These are phyloP conservation scores for Dipodascopsis uninucleata DNA, from an alignment of 805 yeast genomes.

Conservation along the genomic window DNA sequence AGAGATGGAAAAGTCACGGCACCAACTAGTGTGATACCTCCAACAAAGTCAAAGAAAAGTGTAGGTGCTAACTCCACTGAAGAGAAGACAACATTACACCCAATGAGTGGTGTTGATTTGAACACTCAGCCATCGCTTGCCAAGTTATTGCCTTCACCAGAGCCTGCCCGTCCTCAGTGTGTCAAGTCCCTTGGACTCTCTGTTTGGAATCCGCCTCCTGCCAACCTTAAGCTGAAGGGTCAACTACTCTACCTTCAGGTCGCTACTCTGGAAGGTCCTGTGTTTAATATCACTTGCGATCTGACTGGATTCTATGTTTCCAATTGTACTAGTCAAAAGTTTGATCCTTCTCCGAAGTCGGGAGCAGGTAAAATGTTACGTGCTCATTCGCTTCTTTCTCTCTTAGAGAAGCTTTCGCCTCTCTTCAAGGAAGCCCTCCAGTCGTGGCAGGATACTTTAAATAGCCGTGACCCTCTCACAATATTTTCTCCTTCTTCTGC, in stretches of 20 bases:
- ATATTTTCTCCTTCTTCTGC: slow-evolving; percentile 56
- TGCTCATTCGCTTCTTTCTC: slow-evolving; percentile 52
- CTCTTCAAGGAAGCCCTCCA: slow-evolving; percentile 52
- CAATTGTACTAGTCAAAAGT: slow-evolving; percentile 59
- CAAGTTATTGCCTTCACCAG: slow-evolving; percentile 9
- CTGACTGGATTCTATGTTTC: slow-evolving; percentile 77
- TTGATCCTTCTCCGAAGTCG: slow-evolving; percentile 58
- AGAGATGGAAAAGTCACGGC: slow-evolving; percentile 23
- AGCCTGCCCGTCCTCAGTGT: slow-evolving; percentile 11
- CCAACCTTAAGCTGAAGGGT: slow-evolving; percentile 59
- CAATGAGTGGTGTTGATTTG: slow-evolving; percentile 32
- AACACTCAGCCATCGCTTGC: slow-evolving; percentile 6
- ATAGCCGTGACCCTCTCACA: slow-evolving; percentile 33
- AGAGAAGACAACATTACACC: slow-evolving; percentile 24
- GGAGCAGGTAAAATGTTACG: slow-evolving; percentile 1
- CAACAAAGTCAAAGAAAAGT: too few species aligned
- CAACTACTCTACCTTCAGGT: slow-evolving; percentile 73
- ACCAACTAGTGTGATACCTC: too few species aligned
- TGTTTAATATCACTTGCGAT: slow-evolving; percentile 72
- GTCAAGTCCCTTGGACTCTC: slow-evolving; percentile 65
- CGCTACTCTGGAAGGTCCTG: slow-evolving; percentile 78
- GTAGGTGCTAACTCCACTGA: too few species aligned
- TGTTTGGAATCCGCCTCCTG: slow-evolving; percentile 83
- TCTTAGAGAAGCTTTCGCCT: slow-evolving; percentile 65
- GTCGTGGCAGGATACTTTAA: slow-evolving; percentile 45